Conservation (phyloP, 345 rosid genomes). For the Sonneratia alba region DNA sequence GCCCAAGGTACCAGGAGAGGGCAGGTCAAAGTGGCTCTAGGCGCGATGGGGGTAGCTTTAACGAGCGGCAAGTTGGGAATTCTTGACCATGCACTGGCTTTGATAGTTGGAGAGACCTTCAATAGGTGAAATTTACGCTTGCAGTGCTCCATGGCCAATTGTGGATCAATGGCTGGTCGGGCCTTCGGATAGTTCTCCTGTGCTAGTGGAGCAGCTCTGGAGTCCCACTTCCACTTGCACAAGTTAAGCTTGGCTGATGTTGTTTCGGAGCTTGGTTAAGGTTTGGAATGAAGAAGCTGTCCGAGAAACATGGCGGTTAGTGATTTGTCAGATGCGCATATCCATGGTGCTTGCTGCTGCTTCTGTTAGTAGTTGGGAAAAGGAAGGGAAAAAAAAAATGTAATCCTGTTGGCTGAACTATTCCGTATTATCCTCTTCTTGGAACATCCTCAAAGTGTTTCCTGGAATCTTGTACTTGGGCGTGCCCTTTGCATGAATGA, state of each 20-base stretch:
- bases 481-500: constrained; percentile 8
- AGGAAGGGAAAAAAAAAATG: constrained; percentile 6
- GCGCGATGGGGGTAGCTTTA: constrained; percentile 44
- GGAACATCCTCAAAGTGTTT: constrained; percentile 21
- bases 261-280: constrained; percentile 24
- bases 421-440: constrained; percentile 2
- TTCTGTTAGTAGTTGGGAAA: not conserved
- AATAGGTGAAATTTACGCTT: not conserved
- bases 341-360: constrained; percentile 12
- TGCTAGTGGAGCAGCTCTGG: not conserved
- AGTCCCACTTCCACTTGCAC: not conserved
- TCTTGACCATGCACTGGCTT: constrained; percentile 26
- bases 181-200: constrained; percentile 13
- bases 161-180: not conserved
- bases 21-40: constrained; percentile 47
- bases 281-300: constrained; percentile 14
- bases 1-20: constrained; percentile 57
- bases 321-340: constrained; percentile 5
- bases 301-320: constrained; percentile 6
- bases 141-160: not conserved
- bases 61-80: constrained; percentile 40
- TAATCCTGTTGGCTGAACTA: constrained; percentile 14
- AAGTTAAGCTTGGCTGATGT: not conserved
- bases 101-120: constrained; percentile 17
- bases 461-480: constrained; percentile 16